A percentile compares a stretch with the other conserved stretches of the same genome.
These are phyloP conservation scores for Pseudocercospora eumusae DNA, from an alignment of 2,329 filamentous ascomycete genomes.

Conservation along the genomic window DNA sequence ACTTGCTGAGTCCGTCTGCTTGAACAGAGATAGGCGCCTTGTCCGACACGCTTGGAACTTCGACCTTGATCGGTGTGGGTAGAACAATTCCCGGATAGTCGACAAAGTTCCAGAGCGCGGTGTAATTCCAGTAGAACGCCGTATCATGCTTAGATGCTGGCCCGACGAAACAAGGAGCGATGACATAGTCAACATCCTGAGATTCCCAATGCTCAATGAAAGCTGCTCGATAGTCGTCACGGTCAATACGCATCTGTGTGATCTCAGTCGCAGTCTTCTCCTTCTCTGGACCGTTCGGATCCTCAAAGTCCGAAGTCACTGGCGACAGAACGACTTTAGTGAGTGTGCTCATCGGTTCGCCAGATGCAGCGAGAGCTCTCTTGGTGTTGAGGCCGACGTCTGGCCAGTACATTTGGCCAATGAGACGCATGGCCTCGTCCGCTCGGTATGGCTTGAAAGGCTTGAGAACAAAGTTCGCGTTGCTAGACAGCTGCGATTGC, in stretches of 20 bases:
- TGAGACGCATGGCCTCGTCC: constrained; percentile 18
- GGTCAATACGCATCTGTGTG: constrained; percentile 14
- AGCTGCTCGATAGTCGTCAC: constrained; percentile 22
- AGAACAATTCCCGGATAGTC: constrained; percentile 26
- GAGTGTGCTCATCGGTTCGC: constrained; percentile 9
- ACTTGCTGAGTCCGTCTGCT: background rate
- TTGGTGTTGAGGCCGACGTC: constrained; percentile 15
- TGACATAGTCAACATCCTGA: constrained; percentile 26
- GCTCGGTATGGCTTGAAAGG: constrained; percentile 21
- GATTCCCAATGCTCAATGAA: constrained; percentile 25
- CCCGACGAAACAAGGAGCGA: constrained; percentile 26
- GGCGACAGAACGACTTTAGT: constrained; percentile 23
- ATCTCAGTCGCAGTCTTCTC: constrained; percentile 26
- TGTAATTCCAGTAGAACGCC: constrained; percentile 27
- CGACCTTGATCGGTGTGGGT: constrained; percentile 20
- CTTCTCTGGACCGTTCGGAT: constrained; percentile 12
- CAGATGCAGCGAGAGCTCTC: constrained; percentile 2
- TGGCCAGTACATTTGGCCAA: constrained; percentile 25
- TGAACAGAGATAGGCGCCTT: background rate
- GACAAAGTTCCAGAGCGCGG: constrained; percentile 27
- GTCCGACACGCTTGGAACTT: background rate
- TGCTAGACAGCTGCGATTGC: constrained; percentile 5
- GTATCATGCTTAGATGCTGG: constrained; percentile 25
- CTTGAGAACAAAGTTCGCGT: constrained; percentile 20
- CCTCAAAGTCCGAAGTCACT: constrained; percentile 12